Conservation (phyloP, 345 rosid genomes). For the Schrenkiella parvula region DNA sequence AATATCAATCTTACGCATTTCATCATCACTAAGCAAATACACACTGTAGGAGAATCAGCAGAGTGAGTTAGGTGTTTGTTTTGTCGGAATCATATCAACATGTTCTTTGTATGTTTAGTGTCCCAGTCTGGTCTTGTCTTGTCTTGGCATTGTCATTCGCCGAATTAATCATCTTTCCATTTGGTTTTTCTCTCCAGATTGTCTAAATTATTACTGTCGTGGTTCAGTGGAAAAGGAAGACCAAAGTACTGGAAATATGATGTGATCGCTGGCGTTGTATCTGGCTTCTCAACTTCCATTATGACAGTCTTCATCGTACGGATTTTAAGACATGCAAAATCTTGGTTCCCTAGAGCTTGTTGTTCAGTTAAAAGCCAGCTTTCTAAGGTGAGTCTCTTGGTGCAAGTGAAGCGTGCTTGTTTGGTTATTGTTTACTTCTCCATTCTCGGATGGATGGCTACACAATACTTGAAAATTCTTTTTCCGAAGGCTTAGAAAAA, state of each 20-base stretch:
- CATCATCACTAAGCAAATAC: neutral
- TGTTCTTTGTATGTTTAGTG: neutral
- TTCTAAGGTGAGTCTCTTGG: conserved; percentile 19
- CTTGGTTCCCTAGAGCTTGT: conserved; percentile 33
- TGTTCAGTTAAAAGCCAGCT: conserved; percentile 17
- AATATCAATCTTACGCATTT: neutral
- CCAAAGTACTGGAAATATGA: conserved; percentile 50
- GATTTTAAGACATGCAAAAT: conserved; percentile 40
- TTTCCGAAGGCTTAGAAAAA: conserved; percentile 34
- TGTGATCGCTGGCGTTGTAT: conserved; percentile 46
- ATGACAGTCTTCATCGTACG: conserved; percentile 41
- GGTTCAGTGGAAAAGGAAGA: conserved; percentile 32
- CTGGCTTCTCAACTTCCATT: conserved; percentile 62
- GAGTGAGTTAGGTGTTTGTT: neutral
- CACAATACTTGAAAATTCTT: conserved; percentile 47
- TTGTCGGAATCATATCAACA: neutral
- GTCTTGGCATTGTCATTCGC: neutral
- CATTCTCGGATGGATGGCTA: conserved; percentile 53
- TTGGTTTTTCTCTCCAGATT: conserved; percentile 35
- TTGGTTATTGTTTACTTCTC: conserved; percentile 55
- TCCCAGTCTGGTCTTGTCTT: neutral
- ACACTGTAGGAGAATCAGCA: neutral
- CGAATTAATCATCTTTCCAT: neutral
- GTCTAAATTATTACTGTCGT: conserved; percentile 37
- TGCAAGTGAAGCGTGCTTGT: conserved; percentile 51